Percentiles rank a stretch among this genome's conserved stretches.
These are phyloP conservation scores for Bromus sterilis DNA, from an alignment of 176 grass and related monocot species.

Conservation along the genomic window DNA sequence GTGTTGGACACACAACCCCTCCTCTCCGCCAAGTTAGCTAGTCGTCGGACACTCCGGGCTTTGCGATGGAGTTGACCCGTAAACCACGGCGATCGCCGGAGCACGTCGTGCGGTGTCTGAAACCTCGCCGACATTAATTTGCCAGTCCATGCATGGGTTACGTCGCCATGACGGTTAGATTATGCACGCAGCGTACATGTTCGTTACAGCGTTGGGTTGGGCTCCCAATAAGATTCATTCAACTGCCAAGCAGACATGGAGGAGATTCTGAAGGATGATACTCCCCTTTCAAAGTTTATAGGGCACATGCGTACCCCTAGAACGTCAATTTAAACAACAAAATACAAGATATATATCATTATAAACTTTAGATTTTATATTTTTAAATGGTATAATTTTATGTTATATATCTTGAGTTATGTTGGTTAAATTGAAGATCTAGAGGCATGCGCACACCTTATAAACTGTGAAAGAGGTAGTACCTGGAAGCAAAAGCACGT, in stretches of 20 bases:
- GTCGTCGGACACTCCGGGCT: background rate
- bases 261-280: no score
- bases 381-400: no score
- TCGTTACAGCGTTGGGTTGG: background rate
- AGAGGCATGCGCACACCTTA: no score
- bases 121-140: background rate
- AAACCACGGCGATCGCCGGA: background rate
- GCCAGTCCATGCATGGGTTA: background rate
- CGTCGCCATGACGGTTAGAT: background rate
- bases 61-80: background rate
- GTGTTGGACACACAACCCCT: background rate
- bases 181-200: background rate
- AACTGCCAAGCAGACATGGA: background rate
- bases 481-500: no score
- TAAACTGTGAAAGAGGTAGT: no score
- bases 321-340: no score
- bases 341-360: no score
- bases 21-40: background rate
- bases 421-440: no score
- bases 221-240: background rate
- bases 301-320: no score
- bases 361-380: no score
- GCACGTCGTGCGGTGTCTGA: background rate
- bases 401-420: no score
- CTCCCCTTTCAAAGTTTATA: no score